Evolutionary conservation across 192 early-diverging fungal species (phyloP).

Genomic region (Entomortierella parvispora): DNA sequence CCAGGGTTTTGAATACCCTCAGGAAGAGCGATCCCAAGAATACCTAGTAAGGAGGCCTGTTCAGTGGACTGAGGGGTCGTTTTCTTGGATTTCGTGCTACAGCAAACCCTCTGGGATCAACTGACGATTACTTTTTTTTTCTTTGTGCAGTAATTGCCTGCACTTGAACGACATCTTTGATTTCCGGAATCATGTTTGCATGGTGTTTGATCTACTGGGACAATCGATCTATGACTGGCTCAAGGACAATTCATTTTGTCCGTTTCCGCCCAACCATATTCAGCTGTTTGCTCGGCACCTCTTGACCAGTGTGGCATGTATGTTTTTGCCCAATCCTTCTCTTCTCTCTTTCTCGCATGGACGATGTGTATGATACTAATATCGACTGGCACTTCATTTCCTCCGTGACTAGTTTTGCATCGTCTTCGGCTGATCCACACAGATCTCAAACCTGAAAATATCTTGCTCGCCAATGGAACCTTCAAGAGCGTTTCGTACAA

Average conservation of each 20-base stretch:
- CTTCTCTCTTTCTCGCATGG: conserved; percentile 1
- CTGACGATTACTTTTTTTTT: conserved; percentile 3
- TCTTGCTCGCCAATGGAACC: conserved; percentile 75
- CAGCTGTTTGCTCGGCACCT: conserved; percentile 88
- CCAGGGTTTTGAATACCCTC: conserved; percentile 84
- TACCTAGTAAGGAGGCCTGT: conserved; percentile 63
- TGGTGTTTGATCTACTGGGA: conserved; percentile 95
- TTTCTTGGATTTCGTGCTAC: too few species aligned
- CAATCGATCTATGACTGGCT: conserved; percentile 95
- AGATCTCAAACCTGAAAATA: conserved; percentile 97
- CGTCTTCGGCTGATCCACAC: conserved; percentile 90
- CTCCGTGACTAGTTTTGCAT: conserved; percentile 73
- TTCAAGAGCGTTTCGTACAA: conserved; percentile 64
- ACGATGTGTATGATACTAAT: not conserved
- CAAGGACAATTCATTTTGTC: conserved; percentile 90
- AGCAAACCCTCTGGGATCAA: not conserved
- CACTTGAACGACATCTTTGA: conserved; percentile 88
- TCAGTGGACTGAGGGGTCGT: not conserved
- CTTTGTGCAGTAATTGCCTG: conserved; percentile 80
- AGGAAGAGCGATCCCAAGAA: conserved; percentile 85
- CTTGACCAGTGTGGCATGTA: conserved; percentile 85
- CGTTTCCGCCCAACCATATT: conserved; percentile 89
- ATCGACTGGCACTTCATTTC: not conserved
- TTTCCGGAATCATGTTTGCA: conserved; percentile 93
- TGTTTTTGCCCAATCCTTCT: not conserved